Base-by-base conservation (phyloP, 2,329 filamentous ascomycete genomes). In the Sporothrix inflata region DNA sequence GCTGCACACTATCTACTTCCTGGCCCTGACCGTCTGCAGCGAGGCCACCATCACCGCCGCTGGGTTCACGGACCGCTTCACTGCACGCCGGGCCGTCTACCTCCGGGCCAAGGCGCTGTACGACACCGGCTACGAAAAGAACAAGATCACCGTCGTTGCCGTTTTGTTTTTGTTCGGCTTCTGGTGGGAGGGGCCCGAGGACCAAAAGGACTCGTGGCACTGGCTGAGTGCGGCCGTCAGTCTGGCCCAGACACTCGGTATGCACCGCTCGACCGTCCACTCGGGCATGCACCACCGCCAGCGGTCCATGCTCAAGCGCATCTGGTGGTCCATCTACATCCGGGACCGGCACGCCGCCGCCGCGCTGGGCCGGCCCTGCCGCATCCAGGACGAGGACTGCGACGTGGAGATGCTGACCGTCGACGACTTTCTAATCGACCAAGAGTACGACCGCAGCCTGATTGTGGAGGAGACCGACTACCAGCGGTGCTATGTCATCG, bases 291-390 rank as follows among this genome's bases (percentile, higher is more conserved):
- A 53, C 11, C n/a, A 42, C 6, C 67, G 67, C 1, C 67, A 53
- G 21, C 51, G 67, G 21, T 38, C 51, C 1, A 38, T 69, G 38
- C 38, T 69, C 1, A 69, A 69, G 21, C n/a, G 67, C 8, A 69
- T 69, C n/a, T 69, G 67, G 67, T 69, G 67, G 67, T 69, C 67
- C n/a, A 69, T 69, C 14, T 69, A 69, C 16, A 53, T 69, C 3
- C 38, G 67, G 1, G 67, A 69, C 24, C 38, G 67, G 2, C 67
- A 69, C 8, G 67, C 67, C 2, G 67, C 67, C 2, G 67, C 67
- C 9, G 67, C 67, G 3, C 51, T 69, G 21, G 67, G 67, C 9
- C 38, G 67, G 6, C 67, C 67, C 7, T 69, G 67, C 21, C 67
- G 67, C 14, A 69, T 69, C n/a, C 51, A 60, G 21, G 67, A 69